A percentile compares a stretch with the other conserved stretches of the same genome.
These are phyloP conservation scores for Clausena lansium DNA, from an alignment of 345 rosid species.

Conservation along the genomic window DNA sequence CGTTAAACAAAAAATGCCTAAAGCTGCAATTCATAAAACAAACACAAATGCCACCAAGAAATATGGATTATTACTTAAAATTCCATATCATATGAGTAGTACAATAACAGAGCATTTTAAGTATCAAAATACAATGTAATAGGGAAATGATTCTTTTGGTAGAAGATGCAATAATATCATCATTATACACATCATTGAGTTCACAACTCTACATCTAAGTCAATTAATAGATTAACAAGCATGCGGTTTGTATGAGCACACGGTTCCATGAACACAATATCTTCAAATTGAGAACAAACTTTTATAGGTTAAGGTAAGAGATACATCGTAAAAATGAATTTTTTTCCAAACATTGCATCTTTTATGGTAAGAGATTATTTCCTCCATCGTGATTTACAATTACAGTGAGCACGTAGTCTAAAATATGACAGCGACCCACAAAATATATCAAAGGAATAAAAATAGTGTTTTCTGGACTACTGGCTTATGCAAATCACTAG, in stretches of 20 bases:
- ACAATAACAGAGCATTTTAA: background rate
- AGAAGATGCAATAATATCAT: background rate
- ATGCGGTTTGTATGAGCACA: background rate
- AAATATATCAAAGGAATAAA: background rate
- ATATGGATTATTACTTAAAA: background rate
- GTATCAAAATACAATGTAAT: background rate
- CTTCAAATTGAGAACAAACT: background rate
- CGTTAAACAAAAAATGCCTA: conserved; percentile 1
- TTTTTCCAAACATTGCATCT: background rate
- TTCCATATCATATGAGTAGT: background rate
- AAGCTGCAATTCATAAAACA: background rate
- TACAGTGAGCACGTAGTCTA: background rate
- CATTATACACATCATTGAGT: background rate
- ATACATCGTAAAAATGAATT: background rate
- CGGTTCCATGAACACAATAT: background rate
- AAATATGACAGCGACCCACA: background rate
- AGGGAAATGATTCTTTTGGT: background rate
- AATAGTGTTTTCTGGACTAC: background rate
- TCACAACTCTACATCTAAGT: background rate
- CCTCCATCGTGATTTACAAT: background rate
- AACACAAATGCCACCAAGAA: background rate
- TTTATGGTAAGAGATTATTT: background rate
- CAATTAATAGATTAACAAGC: background rate
- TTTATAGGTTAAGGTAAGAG: background rate
- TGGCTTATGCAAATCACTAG: background rate